A percentile compares a stretch with the other conserved stretches of the same genome.
These are phyloP conservation scores for Populus hybrid DNA, from an alignment of 441 rosid genomes.

Conservation along the genomic window DNA sequence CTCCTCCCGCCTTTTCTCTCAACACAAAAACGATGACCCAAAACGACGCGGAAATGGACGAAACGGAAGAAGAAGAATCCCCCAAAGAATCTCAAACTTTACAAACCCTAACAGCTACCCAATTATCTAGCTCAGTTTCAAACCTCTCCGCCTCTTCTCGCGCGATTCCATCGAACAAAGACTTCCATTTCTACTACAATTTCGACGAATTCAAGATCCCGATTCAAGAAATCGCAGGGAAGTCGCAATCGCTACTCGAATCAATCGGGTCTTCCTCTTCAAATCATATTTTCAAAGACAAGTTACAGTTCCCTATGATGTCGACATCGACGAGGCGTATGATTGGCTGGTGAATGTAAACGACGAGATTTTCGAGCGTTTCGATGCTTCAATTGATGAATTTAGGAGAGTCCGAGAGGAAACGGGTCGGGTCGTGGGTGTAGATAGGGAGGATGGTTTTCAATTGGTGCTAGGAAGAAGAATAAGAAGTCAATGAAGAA, in stretches of 20 bases:
- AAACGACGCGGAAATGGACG: slow-evolving; percentile 9
- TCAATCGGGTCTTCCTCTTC: slow-evolving; percentile 50
- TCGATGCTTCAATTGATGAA: slow-evolving; percentile 61
- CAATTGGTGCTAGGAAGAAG: slow-evolving; percentile 67
- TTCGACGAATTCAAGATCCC: slow-evolving; percentile 73
- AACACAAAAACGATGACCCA: slow-evolving; percentile 10
- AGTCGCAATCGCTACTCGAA: slow-evolving; percentile 52
- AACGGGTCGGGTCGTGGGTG: slow-evolving; percentile 40
- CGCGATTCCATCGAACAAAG: slow-evolving; percentile 58
- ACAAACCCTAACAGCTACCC: slow-evolving; percentile 30
- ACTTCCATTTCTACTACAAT: slow-evolving; percentile 78
- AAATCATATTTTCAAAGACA: slow-evolving; percentile 30
- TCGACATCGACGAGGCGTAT: slow-evolving; percentile 46
- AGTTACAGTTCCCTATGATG: slow-evolving; percentile 26
- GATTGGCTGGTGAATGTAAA: slow-evolving; percentile 71
- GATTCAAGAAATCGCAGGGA: slow-evolving; percentile 35
- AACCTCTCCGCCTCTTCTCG: slow-evolving; percentile 58
- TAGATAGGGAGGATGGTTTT: slow-evolving; percentile 49
- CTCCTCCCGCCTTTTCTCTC: neutral
- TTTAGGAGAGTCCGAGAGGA: slow-evolving; percentile 34
- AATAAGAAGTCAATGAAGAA: slow-evolving; percentile 26
- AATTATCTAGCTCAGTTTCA: slow-evolving; percentile 48
- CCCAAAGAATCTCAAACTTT: slow-evolving; percentile 16
- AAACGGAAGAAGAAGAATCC: neutral
- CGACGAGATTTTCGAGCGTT: slow-evolving; percentile 62